These are phyloP conservation scores for Anethum foeniculum DNA, from an alignment of 140 eudicot species.

Conservation along the genomic window DNA sequence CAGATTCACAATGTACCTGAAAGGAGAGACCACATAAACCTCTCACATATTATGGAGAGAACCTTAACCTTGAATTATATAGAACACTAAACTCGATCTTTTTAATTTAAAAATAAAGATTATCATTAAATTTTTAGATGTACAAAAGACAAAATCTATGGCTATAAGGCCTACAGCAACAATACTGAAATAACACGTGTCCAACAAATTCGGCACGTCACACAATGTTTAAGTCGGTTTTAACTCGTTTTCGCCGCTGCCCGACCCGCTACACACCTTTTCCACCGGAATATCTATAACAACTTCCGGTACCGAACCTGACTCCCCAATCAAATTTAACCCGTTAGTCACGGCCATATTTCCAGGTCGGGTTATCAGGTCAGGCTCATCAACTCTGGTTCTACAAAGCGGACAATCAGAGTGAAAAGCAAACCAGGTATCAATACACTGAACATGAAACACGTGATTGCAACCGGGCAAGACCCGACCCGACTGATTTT, in stretches of 20 bases:
- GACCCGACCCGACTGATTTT: neutral
- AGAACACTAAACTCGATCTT: no score
- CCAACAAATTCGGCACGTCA: neutral
- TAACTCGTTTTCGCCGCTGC: neutral
- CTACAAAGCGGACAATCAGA: conserved; percentile 3
- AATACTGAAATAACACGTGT: neutral
- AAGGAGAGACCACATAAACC: no score
- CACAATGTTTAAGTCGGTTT: neutral
- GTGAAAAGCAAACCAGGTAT: neutral
- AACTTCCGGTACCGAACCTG: neutral
- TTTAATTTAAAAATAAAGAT: no score
- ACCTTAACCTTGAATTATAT: no score
- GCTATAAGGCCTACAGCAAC: no score
- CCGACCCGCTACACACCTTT: neutral
- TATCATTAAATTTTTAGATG: no score
- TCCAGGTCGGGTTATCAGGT: neutral
- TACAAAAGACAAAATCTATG: neutral
- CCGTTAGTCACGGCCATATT: neutral
- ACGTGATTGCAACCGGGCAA: neutral
- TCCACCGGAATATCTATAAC: neutral
- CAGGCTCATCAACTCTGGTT: neutral
- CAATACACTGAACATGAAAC: neutral
- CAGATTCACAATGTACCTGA: no score
- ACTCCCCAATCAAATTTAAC: neutral
- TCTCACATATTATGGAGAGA: no score